Conservation (phyloP, 257 asterid genomes). For the Penstemon newberryi region DNA sequence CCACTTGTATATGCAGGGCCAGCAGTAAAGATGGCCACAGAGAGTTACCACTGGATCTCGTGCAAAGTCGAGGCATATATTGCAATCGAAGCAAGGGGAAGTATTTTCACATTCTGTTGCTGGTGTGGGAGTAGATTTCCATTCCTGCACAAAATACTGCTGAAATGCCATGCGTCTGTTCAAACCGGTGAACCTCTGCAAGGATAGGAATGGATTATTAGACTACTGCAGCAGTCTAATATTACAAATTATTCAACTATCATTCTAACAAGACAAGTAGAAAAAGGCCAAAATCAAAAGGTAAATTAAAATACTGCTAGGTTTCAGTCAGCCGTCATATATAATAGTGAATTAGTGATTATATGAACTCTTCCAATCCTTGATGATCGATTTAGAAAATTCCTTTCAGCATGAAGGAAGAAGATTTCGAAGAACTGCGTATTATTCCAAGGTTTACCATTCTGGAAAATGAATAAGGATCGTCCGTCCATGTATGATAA, state of each 20-base stretch:
- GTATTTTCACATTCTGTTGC: constrained; percentile 42
- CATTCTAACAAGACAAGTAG: neutral
- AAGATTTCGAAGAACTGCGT: neutral
- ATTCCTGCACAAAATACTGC: constrained; percentile 49
- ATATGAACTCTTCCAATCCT: neutral
- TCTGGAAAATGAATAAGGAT: neutral
- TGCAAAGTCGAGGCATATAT: constrained; percentile 75
- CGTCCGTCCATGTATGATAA: neutral
- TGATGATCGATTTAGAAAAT: neutral
- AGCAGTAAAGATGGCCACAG: constrained; percentile 88
- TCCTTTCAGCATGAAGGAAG: neutral
- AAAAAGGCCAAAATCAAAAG: neutral
- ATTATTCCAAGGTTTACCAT: neutral
- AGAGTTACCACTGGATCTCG: constrained; percentile 78
- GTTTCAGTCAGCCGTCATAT: constrained; percentile 1
- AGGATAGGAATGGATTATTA: neutral
- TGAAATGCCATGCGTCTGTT: constrained; percentile 50
- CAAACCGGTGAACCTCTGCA: constrained; percentile 21
- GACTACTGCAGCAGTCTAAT: neutral
- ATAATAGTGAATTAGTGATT: neutral
- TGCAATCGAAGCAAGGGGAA: constrained; percentile 75
- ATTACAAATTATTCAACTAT: neutral
- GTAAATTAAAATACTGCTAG: neutral
- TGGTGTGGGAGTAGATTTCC: constrained; percentile 49
- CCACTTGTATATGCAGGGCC: constrained; percentile 96